Conservation (phyloP, 164 flowering plant genomes). For the Sedum album region DNA sequence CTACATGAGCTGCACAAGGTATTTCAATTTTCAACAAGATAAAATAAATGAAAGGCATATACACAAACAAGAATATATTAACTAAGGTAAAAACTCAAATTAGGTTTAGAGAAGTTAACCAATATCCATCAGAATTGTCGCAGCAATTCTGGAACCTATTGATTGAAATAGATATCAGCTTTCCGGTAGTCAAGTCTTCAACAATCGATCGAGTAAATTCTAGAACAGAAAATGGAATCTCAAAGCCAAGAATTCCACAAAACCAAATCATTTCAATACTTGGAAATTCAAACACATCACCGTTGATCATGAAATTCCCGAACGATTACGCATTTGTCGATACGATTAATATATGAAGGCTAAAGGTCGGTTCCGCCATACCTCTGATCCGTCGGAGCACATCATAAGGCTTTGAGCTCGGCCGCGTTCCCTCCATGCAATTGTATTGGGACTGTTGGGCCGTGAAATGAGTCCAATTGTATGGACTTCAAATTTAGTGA, state of each 20-base stretch:
- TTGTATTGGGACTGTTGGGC: too few species aligned
- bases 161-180: not conserved
- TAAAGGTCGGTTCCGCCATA: not conserved
- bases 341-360: not conserved
- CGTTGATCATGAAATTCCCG: not conserved
- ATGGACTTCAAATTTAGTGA: too few species aligned
- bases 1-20: conserved; percentile 53
- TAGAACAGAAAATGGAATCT: not conserved
- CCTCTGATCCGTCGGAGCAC: conserved; percentile 1
- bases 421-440: conserved; percentile 6
- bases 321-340: too few species aligned
- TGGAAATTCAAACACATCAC: too few species aligned
- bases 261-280: too few species aligned
- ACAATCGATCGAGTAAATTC: conserved; percentile 6
- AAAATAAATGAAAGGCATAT: not conserved
- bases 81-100: too few species aligned
- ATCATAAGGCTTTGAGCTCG: conserved; percentile 4
- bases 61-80: too few species aligned
- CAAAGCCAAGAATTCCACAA: too few species aligned
- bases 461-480: too few species aligned
- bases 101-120: not conserved
- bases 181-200: not conserved
- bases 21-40: not conserved
- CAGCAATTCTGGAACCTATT: conserved; percentile 5
- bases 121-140: conserved; percentile 1